Percentiles rank a stretch among this genome's conserved stretches.
Conservation (phyloP, 176 grass and related monocot genomes). For the Cymbopogon citratus region DNA sequence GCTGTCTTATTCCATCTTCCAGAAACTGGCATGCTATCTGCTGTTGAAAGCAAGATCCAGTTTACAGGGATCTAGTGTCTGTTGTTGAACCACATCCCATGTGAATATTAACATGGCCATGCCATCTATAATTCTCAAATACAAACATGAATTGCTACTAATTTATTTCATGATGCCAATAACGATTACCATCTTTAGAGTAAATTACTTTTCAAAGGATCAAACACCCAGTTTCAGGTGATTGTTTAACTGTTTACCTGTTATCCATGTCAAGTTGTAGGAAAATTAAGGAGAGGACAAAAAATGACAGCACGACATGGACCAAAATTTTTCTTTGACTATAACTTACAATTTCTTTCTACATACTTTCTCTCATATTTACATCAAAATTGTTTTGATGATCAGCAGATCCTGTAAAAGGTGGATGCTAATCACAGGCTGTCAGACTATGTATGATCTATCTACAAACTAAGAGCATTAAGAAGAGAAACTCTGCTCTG, state of each 20-base stretch:
- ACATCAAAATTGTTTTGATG: conserved; percentile 6
- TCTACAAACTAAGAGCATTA: conserved; percentile 33
- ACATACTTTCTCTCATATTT: conserved; percentile 2
- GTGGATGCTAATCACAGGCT: conserved; percentile 2
- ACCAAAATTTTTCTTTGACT: background rate
- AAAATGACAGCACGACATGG: background rate
- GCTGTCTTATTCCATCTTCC: background rate
- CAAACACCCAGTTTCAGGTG: background rate
- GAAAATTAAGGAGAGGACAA: background rate
- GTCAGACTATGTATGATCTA: conserved; percentile 11
- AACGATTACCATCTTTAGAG: background rate
- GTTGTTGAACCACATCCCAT: conserved; percentile 5
- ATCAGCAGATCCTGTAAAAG: too few relatives aligned
- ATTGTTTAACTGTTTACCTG: background rate
- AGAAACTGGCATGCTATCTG: background rate
- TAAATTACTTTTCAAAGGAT: background rate
- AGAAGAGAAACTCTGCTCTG: conserved; percentile 48
- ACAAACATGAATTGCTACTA: background rate
- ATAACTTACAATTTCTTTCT: background rate
- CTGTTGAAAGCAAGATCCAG: conserved; percentile 26
- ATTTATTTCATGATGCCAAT: background rate
- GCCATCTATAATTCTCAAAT: background rate
- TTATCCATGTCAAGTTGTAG: background rate
- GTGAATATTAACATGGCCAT: conserved; percentile 9
- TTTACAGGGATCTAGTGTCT: conserved; percentile 16